These are phyloP conservation scores for Termitomyces sp. DNA, from an alignment of 768 basidiomycete species.

Conservation along the genomic window DNA sequence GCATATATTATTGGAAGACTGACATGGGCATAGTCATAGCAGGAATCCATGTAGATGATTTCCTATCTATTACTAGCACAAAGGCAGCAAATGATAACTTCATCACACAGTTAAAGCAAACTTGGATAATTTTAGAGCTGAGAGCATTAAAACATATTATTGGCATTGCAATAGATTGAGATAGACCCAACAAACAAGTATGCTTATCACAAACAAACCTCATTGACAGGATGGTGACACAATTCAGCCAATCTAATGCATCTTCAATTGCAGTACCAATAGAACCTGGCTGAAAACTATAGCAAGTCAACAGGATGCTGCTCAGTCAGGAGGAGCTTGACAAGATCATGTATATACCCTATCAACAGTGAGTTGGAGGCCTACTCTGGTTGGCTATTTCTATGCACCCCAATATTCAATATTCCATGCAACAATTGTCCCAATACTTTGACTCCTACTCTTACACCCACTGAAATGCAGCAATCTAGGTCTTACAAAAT, in stretches of 20 bases:
- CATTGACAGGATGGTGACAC: background rate
- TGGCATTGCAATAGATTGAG: background rate
- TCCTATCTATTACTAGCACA: no score
- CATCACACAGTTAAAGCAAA: no score
- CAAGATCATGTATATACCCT: background rate
- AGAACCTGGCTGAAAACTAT: background rate
- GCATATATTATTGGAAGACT: no score
- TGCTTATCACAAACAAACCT: background rate
- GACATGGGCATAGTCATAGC: no score
- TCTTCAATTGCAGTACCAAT: background rate
- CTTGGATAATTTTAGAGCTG: no score
- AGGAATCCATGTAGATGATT: no score
- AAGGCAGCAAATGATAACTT: no score
- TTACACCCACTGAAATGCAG: background rate
- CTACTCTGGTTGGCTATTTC: background rate
- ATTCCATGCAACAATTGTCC: no score
- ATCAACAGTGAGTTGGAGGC: background rate
- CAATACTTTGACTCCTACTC: background rate
- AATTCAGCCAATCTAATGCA: background rate
- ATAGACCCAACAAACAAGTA: background rate
- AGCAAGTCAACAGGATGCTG: background rate
- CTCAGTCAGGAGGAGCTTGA: background rate
- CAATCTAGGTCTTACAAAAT: background rate
- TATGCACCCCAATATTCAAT: no score
- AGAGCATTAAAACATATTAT: background rate